A percentile compares a stretch with the other conserved stretches of the same genome.
Conservation (phyloP, 352 stramenopile species). For the Phytophthora podocarpi region DNA sequence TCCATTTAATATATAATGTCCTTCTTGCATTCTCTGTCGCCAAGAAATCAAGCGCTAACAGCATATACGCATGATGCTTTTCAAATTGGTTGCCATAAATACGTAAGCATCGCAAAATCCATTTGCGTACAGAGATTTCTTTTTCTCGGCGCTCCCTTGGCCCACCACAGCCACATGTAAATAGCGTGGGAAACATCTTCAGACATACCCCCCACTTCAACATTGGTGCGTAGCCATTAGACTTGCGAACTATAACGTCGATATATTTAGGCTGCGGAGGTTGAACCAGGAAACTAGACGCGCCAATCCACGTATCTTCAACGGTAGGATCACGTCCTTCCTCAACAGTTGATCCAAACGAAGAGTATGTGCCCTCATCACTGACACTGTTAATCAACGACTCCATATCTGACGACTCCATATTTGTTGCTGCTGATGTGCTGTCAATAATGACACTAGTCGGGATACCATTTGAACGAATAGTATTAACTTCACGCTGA, state of each 20-base stretch:
- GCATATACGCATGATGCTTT: conserved; percentile 21
- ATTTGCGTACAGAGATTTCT: conserved; percentile 11
- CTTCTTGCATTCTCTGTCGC: too few species aligned
- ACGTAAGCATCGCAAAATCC: conserved; percentile 15
- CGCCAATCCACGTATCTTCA: conserved; percentile 4
- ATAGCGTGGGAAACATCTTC: conserved; percentile 33
- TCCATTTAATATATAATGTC: too few species aligned
- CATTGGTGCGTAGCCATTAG: neutral
- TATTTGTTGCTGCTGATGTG: too few species aligned
- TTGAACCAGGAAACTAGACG: neutral
- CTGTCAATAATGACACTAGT: neutral
- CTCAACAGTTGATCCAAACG: neutral
- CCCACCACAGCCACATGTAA: conserved; percentile 27
- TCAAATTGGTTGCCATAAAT: conserved; percentile 28
- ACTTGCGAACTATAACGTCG: conserved; percentile 12
- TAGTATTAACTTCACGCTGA: too few species aligned
- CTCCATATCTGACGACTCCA: too few species aligned
- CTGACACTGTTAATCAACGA: neutral
- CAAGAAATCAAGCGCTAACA: too few species aligned
- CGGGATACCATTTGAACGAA: neutral
- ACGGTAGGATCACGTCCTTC: neutral
- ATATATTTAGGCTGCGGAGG: neutral
- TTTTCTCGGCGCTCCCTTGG: conserved; percentile 14
- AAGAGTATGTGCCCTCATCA: conserved; percentile 13
- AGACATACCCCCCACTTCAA: neutral